Conservation (phyloP, 1,284 basidiomycete species). For the Vanrija sp. region DNA sequence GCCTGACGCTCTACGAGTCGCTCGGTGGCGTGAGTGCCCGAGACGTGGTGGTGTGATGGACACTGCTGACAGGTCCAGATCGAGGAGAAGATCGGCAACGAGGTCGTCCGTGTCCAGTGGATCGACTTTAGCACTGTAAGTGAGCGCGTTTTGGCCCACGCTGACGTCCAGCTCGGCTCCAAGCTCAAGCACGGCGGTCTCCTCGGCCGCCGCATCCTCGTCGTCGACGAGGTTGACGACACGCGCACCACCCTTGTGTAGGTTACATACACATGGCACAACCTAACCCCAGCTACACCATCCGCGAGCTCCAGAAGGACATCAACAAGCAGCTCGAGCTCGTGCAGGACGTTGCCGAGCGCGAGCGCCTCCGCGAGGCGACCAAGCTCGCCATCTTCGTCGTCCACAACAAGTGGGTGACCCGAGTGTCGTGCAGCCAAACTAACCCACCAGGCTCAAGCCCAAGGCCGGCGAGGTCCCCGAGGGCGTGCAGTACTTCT, state of each 20-base stretch:
- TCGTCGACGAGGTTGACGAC: slow-evolving; percentile 93
- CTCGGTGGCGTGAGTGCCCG: slow-evolving; percentile 57
- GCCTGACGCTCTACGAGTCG: slow-evolving; percentile 84
- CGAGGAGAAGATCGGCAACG: slow-evolving; percentile 70
- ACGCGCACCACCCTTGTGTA: slow-evolving; percentile 83
- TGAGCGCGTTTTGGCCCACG: slow-evolving; percentile 7
- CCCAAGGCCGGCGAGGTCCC: slow-evolving; percentile 72
- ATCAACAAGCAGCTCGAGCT: slow-evolving; percentile 65
- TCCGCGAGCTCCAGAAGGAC: slow-evolving; percentile 79
- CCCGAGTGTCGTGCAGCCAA: not conserved
- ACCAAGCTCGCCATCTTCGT: slow-evolving; percentile 88
- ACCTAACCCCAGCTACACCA: slow-evolving; percentile 64
- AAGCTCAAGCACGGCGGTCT: slow-evolving; percentile 52
- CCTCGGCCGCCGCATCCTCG: slow-evolving; percentile 71
- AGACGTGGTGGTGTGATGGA: not conserved
- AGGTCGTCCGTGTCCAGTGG: slow-evolving; percentile 91
- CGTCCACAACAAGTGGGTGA: slow-evolving; percentile 76
- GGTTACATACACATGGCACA: slow-evolving; percentile 27
- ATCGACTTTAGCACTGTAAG: slow-evolving; percentile 61
- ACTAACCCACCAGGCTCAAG: slow-evolving; percentile 56
- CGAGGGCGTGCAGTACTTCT: slow-evolving; percentile 44
- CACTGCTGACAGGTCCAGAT: slow-evolving; percentile 39
- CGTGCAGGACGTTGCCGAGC: slow-evolving; percentile 62
- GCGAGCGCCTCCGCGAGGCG: slow-evolving; percentile 58
- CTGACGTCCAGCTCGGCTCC: slow-evolving; percentile 34